Evolutionary conservation across 352 stramenopile genomes (phyloP), one percentile per base, ranked within the genome.

Genomic region (Phytophthora cryptogea): DNA sequence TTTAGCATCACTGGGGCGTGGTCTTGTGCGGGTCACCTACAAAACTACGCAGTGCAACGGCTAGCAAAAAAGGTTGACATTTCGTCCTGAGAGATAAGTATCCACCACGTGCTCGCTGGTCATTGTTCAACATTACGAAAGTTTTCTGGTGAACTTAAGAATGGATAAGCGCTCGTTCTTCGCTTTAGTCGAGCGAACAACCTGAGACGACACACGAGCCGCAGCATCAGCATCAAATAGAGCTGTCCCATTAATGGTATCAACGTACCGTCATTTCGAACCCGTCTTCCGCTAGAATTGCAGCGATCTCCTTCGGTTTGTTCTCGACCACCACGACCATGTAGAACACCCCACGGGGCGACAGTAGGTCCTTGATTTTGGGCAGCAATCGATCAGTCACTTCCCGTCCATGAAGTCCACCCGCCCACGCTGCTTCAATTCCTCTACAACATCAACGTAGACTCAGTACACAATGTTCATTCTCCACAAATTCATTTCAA

Each of bases 251-350:
- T 17, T 11, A 4, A 26, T 17, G 14, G 37, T 4, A 43, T 10
- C 3, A 10, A 63, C 63, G 27, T 57, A 94, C 86, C 36, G 63
- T 83, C 75, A 85, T 93, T 31, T 72, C 20, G 39, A 95, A 90
- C 13, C 86, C 84, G 35, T 92, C 68, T 8, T 59, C 64, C 0
- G 68, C 67, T 11, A 97, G 70, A 52, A 92, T 77, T n/a, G 67
- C 53, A 8, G 70, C 81, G 33, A 99, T 97, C 63, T 99, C 81
- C 41, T 94, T 86, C 3, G 97, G 97, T 59, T 96, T 90, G 78
- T 99, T 99, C 63, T 99, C 97, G 40, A 96, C 83, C 1, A 99
- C 95, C 5, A 96, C 90, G n/a, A 99, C 91, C 78, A 99, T 89
- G 72, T 99, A 99, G 49, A 98, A 97, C 5, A 98, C 83, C 9